These are phyloP conservation scores for Penicillium sp. DNA, from an alignment of 2,329 filamentous ascomycete genomes.

Conservation along the genomic window DNA sequence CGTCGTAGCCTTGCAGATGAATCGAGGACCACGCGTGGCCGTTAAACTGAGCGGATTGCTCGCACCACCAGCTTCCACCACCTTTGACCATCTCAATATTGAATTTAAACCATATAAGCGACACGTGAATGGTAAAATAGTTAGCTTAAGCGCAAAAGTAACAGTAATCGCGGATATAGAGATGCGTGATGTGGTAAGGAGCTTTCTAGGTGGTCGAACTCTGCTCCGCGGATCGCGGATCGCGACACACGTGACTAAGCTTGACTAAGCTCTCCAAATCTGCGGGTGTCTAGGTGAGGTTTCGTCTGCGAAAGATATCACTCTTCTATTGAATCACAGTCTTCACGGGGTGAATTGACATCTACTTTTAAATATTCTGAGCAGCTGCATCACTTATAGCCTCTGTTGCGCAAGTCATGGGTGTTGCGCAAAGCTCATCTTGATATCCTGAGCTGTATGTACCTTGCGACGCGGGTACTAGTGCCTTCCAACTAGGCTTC, in stretches of 20 bases:
- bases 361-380: neutral
- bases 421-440: neutral
- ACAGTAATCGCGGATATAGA: slow-evolving; percentile 9
- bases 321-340: neutral
- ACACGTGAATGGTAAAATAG: neutral
- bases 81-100: slow-evolving; percentile 40
- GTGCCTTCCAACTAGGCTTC: slow-evolving; percentile 5
- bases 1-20: slow-evolving; percentile 21
- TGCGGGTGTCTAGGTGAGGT: neutral
- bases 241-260: slow-evolving; percentile 24
- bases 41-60: slow-evolving; percentile 40
- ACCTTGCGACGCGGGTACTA: slow-evolving; percentile 2
- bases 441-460: slow-evolving; percentile 3
- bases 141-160: neutral
- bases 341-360: neutral
- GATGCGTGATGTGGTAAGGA: slow-evolving; percentile 17
- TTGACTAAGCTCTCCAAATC: slow-evolving; percentile 7
- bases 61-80: slow-evolving; percentile 36
- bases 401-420: slow-evolving; percentile 8
- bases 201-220: slow-evolving; percentile 21
- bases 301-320: neutral
- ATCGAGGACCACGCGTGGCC: slow-evolving; percentile 31
- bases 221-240: slow-evolving; percentile 25
- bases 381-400: neutral
- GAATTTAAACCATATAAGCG: slow-evolving; percentile 20